These are phyloP conservation scores for Capillidium rhysosporum DNA, from an alignment of 371 early-diverging fungal species.

Conservation along the genomic window DNA sequence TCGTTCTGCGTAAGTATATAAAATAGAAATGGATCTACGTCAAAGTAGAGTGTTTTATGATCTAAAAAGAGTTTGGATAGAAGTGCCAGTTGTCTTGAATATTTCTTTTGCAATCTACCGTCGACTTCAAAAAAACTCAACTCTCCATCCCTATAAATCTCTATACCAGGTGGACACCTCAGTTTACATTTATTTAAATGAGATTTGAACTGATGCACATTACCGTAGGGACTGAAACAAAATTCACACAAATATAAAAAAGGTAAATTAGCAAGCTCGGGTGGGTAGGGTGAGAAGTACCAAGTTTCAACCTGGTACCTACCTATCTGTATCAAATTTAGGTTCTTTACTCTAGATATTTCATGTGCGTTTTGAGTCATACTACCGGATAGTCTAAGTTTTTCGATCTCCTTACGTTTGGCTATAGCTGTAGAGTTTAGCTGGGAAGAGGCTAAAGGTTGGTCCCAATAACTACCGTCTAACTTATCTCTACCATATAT, in stretches of 20 bases:
- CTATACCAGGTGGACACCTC: slow-evolving; percentile 86
- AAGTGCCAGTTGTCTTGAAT: slow-evolving; percentile 78
- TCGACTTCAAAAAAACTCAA: slow-evolving; percentile 88
- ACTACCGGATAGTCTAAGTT: slow-evolving; percentile 70
- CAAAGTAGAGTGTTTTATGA: slow-evolving; percentile 99
- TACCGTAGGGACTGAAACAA: slow-evolving; percentile 65
- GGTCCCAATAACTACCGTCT: slow-evolving; percentile 17
- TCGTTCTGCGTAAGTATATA: slow-evolving; percentile 83
- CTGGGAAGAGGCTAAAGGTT: slow-evolving; percentile 9
- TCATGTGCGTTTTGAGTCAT: slow-evolving; percentile 90
- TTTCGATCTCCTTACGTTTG: slow-evolving; percentile 83
- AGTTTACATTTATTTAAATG: slow-evolving; percentile 65
- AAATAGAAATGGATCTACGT: slow-evolving; percentile 97
- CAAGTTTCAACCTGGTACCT: slow-evolving; percentile 87
- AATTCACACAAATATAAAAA: slow-evolving; percentile 86
- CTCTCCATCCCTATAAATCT: slow-evolving; percentile 72
- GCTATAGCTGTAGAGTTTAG: slow-evolving; percentile 18
- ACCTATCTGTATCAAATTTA: slow-evolving; percentile 86
- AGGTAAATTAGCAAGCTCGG: slow-evolving; percentile 47
- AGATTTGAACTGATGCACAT: slow-evolving; percentile 34
- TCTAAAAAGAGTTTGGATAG: slow-evolving; percentile 95
- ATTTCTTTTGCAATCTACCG: slow-evolving; percentile 69
- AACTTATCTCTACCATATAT: slow-evolving; percentile 10
- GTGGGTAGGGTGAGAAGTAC: slow-evolving; percentile 96
- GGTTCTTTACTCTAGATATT: slow-evolving; percentile 82